Base-by-base conservation (phyloP, 1,139 yeast genomes). In the Chernovozyma aurita region DNA sequence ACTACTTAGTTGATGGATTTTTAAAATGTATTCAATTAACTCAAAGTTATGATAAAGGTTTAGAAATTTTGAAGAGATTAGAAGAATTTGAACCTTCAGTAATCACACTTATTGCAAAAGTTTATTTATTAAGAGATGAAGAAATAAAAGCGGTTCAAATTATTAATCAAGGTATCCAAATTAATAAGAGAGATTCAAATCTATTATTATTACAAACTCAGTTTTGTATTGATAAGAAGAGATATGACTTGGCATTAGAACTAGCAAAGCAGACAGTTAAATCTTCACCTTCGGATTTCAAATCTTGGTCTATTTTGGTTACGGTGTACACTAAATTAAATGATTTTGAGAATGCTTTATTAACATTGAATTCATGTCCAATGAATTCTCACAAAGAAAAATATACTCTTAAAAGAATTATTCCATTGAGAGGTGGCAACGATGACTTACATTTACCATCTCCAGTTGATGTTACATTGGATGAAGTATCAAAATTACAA, bases 311-410 rank as follows among this genome's bases (percentile, higher is more conserved):
- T 14, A 65, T 73, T 41, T 64, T 92, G 34, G 86, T 87, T 2
- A 72, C 76, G 49, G 80, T 82, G 11, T 85, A 90, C 53, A 82
- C 90, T 29, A 66, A 79, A 37, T 64, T 73, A 43, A 80, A 76
- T 37, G 87, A 87, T 55, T 84, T 76, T 49, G 80, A 78, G 42
- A 79, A 76, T 50, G 97, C 97, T 0, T 67, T 92, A 41, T 61
- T 86, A 35, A 80, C 96, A 0, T 70, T 92, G 46, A 92, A 92
- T 55, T 85, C 96, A 5, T 83, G 95, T 54, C 97, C 97, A 8
- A 85, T 92, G 95, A 83, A 84, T 52, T 74, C 83, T 2, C 74
- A 79, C 44, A 77, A 78, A 48, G 84, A 81, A 30, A 74, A 76
- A 41, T 85, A 75, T 50, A 49, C 66, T 13, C 66, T 76, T 42